These are phyloP conservation scores for Leptographium procerum DNA, from an alignment of 2,329 filamentous ascomycete species.

Conservation along the genomic window DNA sequence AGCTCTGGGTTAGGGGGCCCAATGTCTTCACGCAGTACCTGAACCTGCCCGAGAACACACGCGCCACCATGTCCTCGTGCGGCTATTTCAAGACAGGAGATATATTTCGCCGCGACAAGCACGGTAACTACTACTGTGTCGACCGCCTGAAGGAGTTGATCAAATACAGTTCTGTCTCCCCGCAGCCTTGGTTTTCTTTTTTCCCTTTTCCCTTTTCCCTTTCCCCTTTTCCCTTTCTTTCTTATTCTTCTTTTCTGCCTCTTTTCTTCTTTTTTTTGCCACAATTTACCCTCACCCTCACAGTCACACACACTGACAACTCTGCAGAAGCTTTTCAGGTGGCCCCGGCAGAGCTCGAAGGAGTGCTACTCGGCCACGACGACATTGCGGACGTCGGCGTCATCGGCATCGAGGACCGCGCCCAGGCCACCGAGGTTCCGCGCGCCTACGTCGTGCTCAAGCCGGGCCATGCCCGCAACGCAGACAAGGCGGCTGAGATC, in stretches of 20 bases:
- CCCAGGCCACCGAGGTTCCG: conserved; percentile 56
- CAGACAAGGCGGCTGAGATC: conserved; percentile 27
- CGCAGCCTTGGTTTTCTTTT: conserved; percentile 1
- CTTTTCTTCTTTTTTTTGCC: too few species aligned
- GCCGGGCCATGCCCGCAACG: conserved; percentile 19
- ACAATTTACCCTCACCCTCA: too few species aligned
- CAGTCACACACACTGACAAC: background rate
- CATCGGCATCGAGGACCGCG: conserved; percentile 47
- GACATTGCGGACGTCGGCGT: conserved; percentile 49
- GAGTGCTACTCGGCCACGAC: conserved; percentile 28
- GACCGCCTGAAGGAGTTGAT: conserved; percentile 67
- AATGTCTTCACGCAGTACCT: conserved; percentile 73
- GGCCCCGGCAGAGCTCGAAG: conserved; percentile 53
- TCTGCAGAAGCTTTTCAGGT: conserved; percentile 59
- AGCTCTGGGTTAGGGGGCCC: conserved; percentile 67
- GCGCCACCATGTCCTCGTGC: conserved; percentile 59
- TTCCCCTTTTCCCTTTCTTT: too few species aligned
- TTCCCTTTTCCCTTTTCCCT: background rate
- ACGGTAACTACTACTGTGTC: conserved; percentile 81
- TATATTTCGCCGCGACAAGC: conserved; percentile 64
- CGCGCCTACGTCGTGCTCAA: conserved; percentile 50
- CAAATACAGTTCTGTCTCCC: conserved; percentile 38
- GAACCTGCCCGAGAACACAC: conserved; percentile 60
- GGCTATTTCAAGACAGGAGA: conserved; percentile 90
- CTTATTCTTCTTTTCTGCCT: too few species aligned